Base-by-base conservation (phyloP, 768 basidiomycete genomes). In the Termitomyces sp. region DNA sequence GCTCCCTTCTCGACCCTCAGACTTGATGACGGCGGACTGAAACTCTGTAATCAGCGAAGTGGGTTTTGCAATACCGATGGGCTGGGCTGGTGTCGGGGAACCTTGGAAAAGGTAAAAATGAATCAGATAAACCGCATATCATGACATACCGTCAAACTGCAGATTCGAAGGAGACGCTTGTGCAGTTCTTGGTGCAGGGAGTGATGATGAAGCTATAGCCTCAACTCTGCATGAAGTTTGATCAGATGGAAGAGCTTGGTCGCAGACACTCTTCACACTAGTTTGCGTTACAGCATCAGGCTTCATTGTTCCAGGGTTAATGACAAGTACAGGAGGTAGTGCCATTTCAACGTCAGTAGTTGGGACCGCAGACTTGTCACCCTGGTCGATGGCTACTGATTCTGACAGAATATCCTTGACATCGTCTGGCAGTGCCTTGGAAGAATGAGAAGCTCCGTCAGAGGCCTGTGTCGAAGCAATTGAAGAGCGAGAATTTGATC, bases 401-500 rank as follows among this genome's bases (percentile, higher is more conserved):
- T 8, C n/a, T 9, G 54, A 49, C 8, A 21, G 17, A 41, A 39
- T 19, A 35, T 52, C 37, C n/a, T 54, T 41, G 27, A 47, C 12
- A 23, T 52, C 28, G 19, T 25, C 16, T 19, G 47, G 23, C 3
- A 52, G 25, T 17, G 21, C 11, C 30, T 55, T 34, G 37, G 39
- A 16, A 56, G 56, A 64, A 46, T 28, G 63, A 39, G 69, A 67
- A 55, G 65, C 68, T 63, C 67, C 68, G 57, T 75, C 72, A 60
- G 80, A 81, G 52, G 66, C 70, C 41, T 72, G 73, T 27, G 77
- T 74, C 52, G 84, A 85, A n/a, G 78, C 79, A 61, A 79, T 79
- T 43, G 81, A 82, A 14, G 83, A 84, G 47, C 79, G 79, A 59
- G 83, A 84, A 37, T 71, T 69, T 40, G 80, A 79, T 61, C 79